Base-by-base conservation (phyloP, 371 early-diverging fungal species). In the Mortierella sp. region DNA sequence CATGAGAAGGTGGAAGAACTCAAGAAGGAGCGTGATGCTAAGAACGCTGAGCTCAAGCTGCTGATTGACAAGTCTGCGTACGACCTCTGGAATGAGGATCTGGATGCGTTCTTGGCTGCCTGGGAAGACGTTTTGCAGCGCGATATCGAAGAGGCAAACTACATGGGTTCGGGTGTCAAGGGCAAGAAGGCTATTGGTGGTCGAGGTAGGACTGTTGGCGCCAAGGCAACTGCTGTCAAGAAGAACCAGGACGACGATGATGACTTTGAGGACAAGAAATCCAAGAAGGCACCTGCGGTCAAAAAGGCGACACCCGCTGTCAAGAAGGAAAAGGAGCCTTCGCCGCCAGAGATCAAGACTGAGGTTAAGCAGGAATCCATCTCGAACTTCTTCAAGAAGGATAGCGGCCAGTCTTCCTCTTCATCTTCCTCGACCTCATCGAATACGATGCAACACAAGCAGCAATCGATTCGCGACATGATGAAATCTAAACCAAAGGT, bases 11-110 rank as follows among this genome's bases (percentile, higher is more conserved):
- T 97, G 19, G 90, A 94, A 19, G 89, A 93, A 64, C 84, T 99
- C 21, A 82, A 84, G 49, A 86, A 87, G 49, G 94, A 98, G 61
- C 84, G 87, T 44, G 86, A 86, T 17, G 72, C 57, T 7, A 97
- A 94, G 63, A 80, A 88, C 50, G 58, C 70, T 8, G 93, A 96
- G 76, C 86, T 98, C 21, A 86, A 92, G 32, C 70, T 72, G 1
- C 78, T 99, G 56, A 73, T 88, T 23, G 82, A 80, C 1, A 92
- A 88, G 50, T 82, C 94, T 3, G 87, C 94, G 3, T 84, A 89
- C 55, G 90, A 93, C 52, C 82, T 99, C 51, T 99, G 99, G 99
- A 81, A 86, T 6, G 79, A 84, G 24, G 99, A 99, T 75, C 72
- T 99, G 34, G 92, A 94, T 6, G 85, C 76, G 8, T 88, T 97